These are phyloP conservation scores for Whalleya microplaca DNA, from an alignment of 2,329 filamentous ascomycete genomes.

Conservation along the genomic window DNA sequence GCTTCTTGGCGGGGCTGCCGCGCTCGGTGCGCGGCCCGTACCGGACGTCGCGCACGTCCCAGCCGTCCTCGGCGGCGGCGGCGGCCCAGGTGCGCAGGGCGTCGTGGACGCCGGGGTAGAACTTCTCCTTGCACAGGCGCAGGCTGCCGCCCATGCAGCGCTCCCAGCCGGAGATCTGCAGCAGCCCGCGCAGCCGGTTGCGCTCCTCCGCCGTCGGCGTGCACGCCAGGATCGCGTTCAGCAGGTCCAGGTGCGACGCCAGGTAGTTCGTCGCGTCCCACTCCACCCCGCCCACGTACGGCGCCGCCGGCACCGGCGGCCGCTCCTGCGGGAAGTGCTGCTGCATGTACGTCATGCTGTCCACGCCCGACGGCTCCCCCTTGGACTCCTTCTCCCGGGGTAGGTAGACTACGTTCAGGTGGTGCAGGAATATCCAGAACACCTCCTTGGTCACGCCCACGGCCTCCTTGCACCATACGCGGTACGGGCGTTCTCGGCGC, in stretches of 20 bases:
- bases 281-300: slow-evolving; percentile 95
- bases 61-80: slow-evolving; percentile 84
- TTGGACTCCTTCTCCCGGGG: slow-evolving; percentile 49
- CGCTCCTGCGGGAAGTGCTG: slow-evolving; percentile 83
- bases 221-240: slow-evolving; percentile 88
- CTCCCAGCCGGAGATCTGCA: slow-evolving; percentile 87
- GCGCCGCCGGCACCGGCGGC: slow-evolving; percentile 88
- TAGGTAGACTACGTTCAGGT: slow-evolving; percentile 82
- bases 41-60: slow-evolving; percentile 81
- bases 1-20: slow-evolving; percentile 50
- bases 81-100: slow-evolving; percentile 88
- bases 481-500: slow-evolving; percentile 83
- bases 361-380: slow-evolving; percentile 38
- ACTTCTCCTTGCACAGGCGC: slow-evolving; percentile 95
- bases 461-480: slow-evolving; percentile 91
- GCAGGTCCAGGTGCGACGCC: slow-evolving; percentile 85
- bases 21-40: slow-evolving; percentile 63
- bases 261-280: slow-evolving; percentile 99
- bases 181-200: slow-evolving; percentile 75
- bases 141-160: slow-evolving; percentile 83
- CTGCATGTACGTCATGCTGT: slow-evolving; percentile 64
- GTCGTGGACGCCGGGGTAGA: slow-evolving; percentile 91
- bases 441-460: slow-evolving; percentile 95
- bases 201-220: slow-evolving; percentile 71
- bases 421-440: slow-evolving; percentile 98